These are phyloP conservation scores for Tricladium varicosporioides DNA, from an alignment of 2,329 filamentous ascomycete genomes.

Conservation along the genomic window DNA sequence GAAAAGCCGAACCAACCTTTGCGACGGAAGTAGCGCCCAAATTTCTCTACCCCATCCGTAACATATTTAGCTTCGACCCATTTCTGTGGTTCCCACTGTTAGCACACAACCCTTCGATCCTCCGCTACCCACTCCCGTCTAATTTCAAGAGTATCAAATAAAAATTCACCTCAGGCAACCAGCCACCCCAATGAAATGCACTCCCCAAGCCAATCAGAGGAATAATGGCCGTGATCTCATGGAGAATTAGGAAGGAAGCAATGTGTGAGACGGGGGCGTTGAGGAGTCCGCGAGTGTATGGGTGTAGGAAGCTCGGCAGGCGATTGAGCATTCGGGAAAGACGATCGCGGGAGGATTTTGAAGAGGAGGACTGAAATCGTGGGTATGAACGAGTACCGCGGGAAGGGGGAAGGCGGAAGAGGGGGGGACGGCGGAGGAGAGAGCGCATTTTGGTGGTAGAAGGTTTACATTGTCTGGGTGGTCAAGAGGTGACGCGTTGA, in stretches of 20 bases:
- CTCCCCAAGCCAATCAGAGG: constrained; percentile 74
- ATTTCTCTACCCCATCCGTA: constrained; percentile 57
- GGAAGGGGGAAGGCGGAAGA: not conserved
- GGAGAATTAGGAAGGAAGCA: constrained; percentile 81
- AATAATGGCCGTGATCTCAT: constrained; percentile 85
- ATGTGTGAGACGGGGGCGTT: constrained; percentile 80
- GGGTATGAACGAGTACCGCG: not conserved
- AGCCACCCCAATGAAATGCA: constrained; percentile 76
- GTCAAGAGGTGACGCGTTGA: no score
- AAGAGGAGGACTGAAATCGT: constrained; percentile 1
- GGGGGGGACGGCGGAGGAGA: not conserved
- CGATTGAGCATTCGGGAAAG: constrained; percentile 26
- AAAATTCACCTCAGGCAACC: constrained; percentile 53
- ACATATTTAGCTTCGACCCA: constrained; percentile 39
- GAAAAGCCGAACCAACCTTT: constrained; percentile 78
- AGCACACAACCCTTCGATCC: constrained; percentile 37
- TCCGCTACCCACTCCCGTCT: constrained; percentile 15
- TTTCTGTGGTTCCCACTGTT: constrained; percentile 31
- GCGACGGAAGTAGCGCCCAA: constrained; percentile 71
- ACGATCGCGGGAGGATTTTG: constrained; percentile 4
- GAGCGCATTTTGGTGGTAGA: not conserved
- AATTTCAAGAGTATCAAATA: constrained; percentile 23
- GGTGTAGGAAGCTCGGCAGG: constrained; percentile 61
- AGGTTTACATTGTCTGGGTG: no score
- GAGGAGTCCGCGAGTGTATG: constrained; percentile 67